Evolutionary conservation across 2,329 filamentous ascomycete genomes (phyloP).

Genomic region (Ophiostoma australiae): DNA sequence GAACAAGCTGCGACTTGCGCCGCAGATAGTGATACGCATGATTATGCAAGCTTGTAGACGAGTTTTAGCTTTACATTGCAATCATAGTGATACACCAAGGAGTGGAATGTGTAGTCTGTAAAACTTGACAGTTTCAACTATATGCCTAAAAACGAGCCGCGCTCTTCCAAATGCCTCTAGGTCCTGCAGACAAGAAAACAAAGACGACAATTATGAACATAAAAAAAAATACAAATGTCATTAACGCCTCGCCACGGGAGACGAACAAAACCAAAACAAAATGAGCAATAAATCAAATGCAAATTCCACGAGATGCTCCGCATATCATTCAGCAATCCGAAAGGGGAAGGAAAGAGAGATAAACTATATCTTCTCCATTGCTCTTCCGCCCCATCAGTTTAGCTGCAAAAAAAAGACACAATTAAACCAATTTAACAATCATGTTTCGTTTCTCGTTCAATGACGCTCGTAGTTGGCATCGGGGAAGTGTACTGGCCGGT

Average conservation of each 20-base stretch:
- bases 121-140: neutral
- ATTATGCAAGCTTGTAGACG: neutral
- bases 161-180: neutral
- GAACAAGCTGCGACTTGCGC: neutral
- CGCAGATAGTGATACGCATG: constrained; percentile 10
- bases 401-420: neutral
- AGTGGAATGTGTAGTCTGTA: neutral
- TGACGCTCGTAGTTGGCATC: constrained; percentile 53
- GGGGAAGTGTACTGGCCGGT: constrained; percentile 51
- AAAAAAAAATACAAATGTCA: neutral
- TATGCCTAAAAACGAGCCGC: constrained; percentile 11
- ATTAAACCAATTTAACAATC: neutral
- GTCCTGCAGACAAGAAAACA: neutral
- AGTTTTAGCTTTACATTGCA: neutral
- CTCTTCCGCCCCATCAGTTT: neutral
- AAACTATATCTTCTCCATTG: neutral
- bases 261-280: constrained; percentile 1
- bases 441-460: constrained; percentile 24
- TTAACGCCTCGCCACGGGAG: neutral
- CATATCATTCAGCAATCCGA: neutral
- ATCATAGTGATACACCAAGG: neutral
- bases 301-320: constrained; percentile 12
- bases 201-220: constrained; percentile 5
- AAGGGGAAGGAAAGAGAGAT: neutral
- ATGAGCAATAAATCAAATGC: neutral